Evolutionary conservation across 2,329 filamentous ascomycete genomes (phyloP), one percentile per base, ranked within the genome.

Genomic region (Xylariaceae sp.): DNA sequence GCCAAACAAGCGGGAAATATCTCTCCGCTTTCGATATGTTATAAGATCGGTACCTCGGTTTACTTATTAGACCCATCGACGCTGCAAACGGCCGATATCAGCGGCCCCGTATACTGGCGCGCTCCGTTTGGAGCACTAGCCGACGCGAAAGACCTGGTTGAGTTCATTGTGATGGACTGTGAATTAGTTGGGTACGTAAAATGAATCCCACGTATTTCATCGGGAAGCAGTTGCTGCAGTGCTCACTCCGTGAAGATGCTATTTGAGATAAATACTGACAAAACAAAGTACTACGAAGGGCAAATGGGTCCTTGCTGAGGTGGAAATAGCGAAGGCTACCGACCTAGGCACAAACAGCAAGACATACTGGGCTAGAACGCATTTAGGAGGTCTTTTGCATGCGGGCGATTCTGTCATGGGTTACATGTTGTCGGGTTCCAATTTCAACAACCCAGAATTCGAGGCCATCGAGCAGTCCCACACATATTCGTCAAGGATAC

Each of bases 101-200:
- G 86, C 62, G 82, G 88, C 1, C 80, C 85, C 3, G 81, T 92
- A 47, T 99, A 95, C 77, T 99, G 94, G 94, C 82, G 94, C 49
- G 80, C 86, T 9, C 94, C 94, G 0, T 97, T 99, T 75, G 77
- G 78, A 19, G 84, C 89, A 1, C 79, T 99, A 10, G 86, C 92
- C 1, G 92, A 97, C 61, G 84, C 91, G 2, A 84, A 86, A 53
- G 87, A 95, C 51, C 79, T 99, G 13, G 86, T 89, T 19, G 94
- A 99, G 71, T 99, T 97, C 66, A 85, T 97, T 54, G 80, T 99
- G 37, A 88, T 99, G 76, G 94, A 99, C 66, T 92, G 96, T 56
- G 94, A 99, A 69, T 85, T 85, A 0, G 78, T 87, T 0, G 88
- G 56, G 56, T 58, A 54, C 13, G 56, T 58, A 53, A 32, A 26